Conservation (phyloP, 2,329 filamentous ascomycete species). For the Pyrenophora graminea region DNA sequence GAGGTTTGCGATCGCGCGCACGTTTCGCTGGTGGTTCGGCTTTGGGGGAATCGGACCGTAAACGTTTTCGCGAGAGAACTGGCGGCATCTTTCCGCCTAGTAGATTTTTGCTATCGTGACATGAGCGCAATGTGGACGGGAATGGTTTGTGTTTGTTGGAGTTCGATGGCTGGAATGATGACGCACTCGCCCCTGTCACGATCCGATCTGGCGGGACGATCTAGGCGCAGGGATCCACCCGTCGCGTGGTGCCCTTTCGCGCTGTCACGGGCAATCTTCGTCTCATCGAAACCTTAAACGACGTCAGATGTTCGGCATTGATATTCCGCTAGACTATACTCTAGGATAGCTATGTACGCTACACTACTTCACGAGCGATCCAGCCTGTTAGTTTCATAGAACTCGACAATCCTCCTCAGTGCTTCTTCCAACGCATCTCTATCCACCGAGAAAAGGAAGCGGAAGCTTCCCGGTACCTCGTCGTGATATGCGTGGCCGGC, state of each 20-base stretch:
- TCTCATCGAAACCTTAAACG: background rate
- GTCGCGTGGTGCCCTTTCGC: conserved; percentile 21
- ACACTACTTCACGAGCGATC: background rate
- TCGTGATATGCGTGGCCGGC: conserved; percentile 42
- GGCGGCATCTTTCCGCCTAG: conserved; percentile 63
- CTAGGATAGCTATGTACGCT: background rate
- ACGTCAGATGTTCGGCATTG: background rate
- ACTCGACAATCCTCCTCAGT: conserved; percentile 25
- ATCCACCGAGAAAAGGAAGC: conserved; percentile 48
- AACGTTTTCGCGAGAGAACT: conserved; percentile 67
- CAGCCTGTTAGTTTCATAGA: background rate
- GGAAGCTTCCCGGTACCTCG: conserved; percentile 48
- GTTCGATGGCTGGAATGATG: conserved; percentile 24
- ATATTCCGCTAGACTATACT: background rate
- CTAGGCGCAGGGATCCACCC: conserved; percentile 16
- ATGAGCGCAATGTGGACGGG: background rate
- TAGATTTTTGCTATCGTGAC: background rate
- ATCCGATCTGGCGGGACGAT: conserved; percentile 26
- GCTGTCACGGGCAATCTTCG: conserved; percentile 18
- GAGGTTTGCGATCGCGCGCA: conserved; percentile 19
- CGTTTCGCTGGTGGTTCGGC: conserved; percentile 41
- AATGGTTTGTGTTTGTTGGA: background rate
- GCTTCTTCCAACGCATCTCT: conserved; percentile 44
- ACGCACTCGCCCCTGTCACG: conserved; percentile 26
- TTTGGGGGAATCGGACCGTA: conserved; percentile 55